These are phyloP conservation scores for Schizophyllum amplum DNA, from an alignment of 1,284 basidiomycete species.

Conservation along the genomic window DNA sequence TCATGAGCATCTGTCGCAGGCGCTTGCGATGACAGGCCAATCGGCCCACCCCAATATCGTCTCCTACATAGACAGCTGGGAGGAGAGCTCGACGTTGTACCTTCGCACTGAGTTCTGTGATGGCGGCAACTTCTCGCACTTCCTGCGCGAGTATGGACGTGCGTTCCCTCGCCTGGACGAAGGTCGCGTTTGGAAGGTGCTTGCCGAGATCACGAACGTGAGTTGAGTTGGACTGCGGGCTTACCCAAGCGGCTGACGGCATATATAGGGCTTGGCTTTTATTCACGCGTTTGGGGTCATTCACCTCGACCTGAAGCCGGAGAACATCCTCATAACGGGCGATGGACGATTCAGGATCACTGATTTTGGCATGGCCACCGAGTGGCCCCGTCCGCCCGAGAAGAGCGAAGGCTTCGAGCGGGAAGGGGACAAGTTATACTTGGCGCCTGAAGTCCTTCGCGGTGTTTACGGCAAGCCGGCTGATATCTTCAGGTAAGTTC, in stretches of 20 bases:
- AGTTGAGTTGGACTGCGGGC: conserved; percentile 31
- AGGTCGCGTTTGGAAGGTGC: conserved; percentile 93
- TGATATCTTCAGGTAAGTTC: conserved; percentile 87
- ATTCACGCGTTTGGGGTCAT: conserved; percentile 87
- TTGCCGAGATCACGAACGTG: conserved; percentile 85
- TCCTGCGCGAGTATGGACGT: conserved; percentile 90
- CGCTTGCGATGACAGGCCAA: conserved; percentile 20
- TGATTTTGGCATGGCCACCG: conserved; percentile 95
- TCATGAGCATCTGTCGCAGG: conserved; percentile 67
- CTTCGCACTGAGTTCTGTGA: conserved; percentile 96
- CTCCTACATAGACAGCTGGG: conserved; percentile 94
- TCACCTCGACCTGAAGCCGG: conserved; percentile 97
- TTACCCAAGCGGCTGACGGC: conserved; percentile 14
- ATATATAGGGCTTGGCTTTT: conserved; percentile 72
- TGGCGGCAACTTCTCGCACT: conserved; percentile 85
- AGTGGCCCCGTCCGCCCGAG: conserved; percentile 61
- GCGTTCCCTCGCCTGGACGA: conserved; percentile 85
- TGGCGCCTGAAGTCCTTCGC: conserved; percentile 95
- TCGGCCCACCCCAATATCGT: conserved; percentile 72
- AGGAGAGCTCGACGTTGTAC: conserved; percentile 84
- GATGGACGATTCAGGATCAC: conserved; percentile 94
- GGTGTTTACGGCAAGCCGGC: conserved; percentile 90
- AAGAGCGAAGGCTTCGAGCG: conserved; percentile 60
- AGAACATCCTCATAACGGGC: conserved; percentile 90
- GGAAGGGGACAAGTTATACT: conserved; percentile 96